These are phyloP conservation scores for Hibiscus tridactylites DNA, from an alignment of 345 rosid species.

Conservation along the genomic window DNA sequence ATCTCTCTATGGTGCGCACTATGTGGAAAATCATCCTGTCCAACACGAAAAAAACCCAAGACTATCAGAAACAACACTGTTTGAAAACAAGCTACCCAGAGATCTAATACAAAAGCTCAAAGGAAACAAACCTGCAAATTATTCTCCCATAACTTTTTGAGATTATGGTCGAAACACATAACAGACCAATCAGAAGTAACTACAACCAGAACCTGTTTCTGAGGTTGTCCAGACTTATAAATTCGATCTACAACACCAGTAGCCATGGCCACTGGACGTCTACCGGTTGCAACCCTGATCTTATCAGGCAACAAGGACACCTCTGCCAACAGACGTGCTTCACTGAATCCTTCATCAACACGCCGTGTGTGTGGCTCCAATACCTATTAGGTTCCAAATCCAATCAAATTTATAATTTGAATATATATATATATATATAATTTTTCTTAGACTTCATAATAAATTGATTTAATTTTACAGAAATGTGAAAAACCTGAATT, in stretches of 20 bases:
- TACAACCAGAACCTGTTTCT: conserved; percentile 90
- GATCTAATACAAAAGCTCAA: neutral
- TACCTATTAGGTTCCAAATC: conserved; percentile 33
- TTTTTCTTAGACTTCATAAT: neutral
- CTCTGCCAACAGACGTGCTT: conserved; percentile 68
- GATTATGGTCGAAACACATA: conserved; percentile 96
- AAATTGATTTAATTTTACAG: neutral
- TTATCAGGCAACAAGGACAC: conserved; percentile 75
- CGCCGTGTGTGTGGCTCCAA: conserved; percentile 81
- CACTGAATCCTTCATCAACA: conserved; percentile 87
- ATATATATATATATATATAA: neutral
- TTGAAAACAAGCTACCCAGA: neutral
- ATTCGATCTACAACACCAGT: conserved; percentile 70
- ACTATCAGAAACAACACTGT: neutral
- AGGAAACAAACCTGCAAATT: conserved; percentile 61
- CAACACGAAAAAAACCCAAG: neutral
- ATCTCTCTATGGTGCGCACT: conserved; percentile 88
- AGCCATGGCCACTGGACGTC: conserved; percentile 94
- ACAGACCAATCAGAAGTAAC: conserved; percentile 95
- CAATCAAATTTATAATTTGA: neutral
- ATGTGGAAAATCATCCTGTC: conserved; percentile 87
- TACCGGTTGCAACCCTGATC: conserved; percentile 72
- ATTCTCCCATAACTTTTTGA: conserved; percentile 86
- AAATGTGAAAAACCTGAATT: conserved; percentile 51
- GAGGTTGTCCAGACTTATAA: conserved; percentile 62